Percentiles rank a stretch among this genome's conserved stretches.
These are phyloP conservation scores for Russula emetica DNA, from an alignment of 768 basidiomycete species.

Conservation along the genomic window DNA sequence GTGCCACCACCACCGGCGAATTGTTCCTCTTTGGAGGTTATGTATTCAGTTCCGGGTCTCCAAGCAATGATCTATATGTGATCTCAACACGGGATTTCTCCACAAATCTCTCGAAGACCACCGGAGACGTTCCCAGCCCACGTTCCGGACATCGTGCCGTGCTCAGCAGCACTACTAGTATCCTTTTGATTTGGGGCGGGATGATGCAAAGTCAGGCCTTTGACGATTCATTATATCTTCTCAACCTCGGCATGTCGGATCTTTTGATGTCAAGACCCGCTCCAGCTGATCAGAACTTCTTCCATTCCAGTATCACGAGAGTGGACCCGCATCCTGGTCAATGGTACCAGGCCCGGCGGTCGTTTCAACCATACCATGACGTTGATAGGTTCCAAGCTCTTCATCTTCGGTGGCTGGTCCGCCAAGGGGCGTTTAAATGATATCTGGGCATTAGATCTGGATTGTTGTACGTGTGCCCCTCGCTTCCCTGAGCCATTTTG, in stretches of 20 bases:
- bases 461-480: constrained; percentile 61
- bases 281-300: neutral
- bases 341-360: constrained; percentile 75
- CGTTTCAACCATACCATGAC: constrained; percentile 94
- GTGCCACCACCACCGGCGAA: constrained; percentile 72
- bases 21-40: constrained; percentile 96
- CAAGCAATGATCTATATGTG: constrained; percentile 88
- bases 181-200: constrained; percentile 89
- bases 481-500: constrained; percentile 9
- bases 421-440: constrained; percentile 88
- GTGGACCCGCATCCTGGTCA: constrained; percentile 84
- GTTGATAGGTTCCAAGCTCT: constrained; percentile 88
- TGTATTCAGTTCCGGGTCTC: constrained; percentile 63
- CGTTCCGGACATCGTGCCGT: constrained; percentile 92
- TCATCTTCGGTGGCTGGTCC: constrained; percentile 93
- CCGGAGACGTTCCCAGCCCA: constrained; percentile 80
- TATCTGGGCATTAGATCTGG: constrained; percentile 93
- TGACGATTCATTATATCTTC: constrained; percentile 88
- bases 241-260: constrained; percentile 76
- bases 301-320: constrained; percentile 85
- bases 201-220: constrained; percentile 76
- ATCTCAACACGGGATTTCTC: constrained; percentile 75
- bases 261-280: neutral
- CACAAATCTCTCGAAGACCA: constrained; percentile 78
- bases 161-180: constrained; percentile 89